phyloP scores from a whole-genome alignment of 495 filamentous ascomycete genomes.

The Staphylotrichum tortipilum region DNA sequence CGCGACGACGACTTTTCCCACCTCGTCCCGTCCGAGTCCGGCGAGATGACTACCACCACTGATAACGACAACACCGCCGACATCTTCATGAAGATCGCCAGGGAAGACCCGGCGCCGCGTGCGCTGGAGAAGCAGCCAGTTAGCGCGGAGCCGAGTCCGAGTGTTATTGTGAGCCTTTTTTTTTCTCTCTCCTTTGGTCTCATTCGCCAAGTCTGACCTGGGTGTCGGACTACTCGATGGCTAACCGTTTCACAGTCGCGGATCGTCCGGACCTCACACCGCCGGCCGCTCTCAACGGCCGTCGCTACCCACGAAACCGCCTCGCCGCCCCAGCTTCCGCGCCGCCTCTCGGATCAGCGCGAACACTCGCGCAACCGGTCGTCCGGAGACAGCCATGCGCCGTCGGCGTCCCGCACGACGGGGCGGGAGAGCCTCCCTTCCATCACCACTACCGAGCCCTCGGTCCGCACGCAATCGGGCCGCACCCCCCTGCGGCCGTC shows the following conservation, averaged over 20 bases:
- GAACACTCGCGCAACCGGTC: constrained; percentile 30
- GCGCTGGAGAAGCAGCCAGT: constrained; percentile 18
- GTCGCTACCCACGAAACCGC: constrained; percentile 30
- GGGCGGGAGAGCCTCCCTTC: constrained; percentile 17
- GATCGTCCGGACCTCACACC: constrained; percentile 28
- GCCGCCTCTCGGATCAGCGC: constrained; percentile 41
- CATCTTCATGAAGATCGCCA: constrained; percentile 46
- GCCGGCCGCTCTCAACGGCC: constrained; percentile 39
- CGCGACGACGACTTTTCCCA: constrained; percentile 30
- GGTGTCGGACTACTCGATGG: background rate
- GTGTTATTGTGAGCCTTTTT: constrained; percentile 32
- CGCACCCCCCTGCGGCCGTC: constrained; percentile 26
- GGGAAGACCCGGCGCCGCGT: constrained; percentile 37
- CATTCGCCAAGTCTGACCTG: too few species aligned
- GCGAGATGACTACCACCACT: constrained; percentile 31
- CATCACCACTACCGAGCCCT: constrained; percentile 20
- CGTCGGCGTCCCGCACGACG: constrained; percentile 21
- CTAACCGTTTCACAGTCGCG: constrained; percentile 27
- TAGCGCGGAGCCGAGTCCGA: constrained; percentile 28
- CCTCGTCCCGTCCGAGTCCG: constrained; percentile 34
- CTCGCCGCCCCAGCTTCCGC: constrained; percentile 29
- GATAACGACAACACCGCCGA: constrained; percentile 43
- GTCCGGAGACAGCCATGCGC: constrained; percentile 22
- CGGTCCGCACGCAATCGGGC: constrained; percentile 12
- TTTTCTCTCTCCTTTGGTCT: too few species aligned